Base-by-base conservation (phyloP, 164 flowering plant species). In the Annona cherimola region DNA sequence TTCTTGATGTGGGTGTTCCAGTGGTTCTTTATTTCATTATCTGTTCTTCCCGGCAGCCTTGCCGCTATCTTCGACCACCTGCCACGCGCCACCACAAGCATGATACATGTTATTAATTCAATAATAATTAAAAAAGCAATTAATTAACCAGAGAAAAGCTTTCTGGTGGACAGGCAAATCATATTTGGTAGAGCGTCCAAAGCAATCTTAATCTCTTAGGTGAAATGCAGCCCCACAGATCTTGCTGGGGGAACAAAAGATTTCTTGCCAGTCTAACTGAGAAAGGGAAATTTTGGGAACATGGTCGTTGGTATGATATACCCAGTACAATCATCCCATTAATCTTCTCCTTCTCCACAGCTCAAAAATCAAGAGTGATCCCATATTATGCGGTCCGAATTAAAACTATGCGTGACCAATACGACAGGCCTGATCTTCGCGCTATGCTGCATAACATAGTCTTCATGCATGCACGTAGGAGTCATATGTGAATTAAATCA, bases 1-100 rank as follows among this genome's bases (percentile, higher is more conserved):
- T 90, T 92, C 91, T 92, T 92, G 76, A 90, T 89, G 70, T 92
- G 95, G 40, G 97, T 92, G 76, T 92, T 92, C 97, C 97, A 92
- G 20, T 90, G 95, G 74, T 92, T 92, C 85, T 92, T 92, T 12
- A 92, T 92, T 74, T 92, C 97, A 54, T 92, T 92, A 70, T 92
- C 97, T 0, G 97, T 92, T 71, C 97, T 84, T 76, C 97, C 97
- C 0, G 95, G 97, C 72, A 92, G 76, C 65, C 86, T 82, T 1
- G 88, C 83, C 0, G 97, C 97, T 68, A 92, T 92, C 75, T 90
- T 89, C 18, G 97, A 92, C 95, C 97, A 92, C 74, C 97, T 92
- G 60, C 62, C 3, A 66, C 8, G 61, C 8, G 18, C 54, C 11
- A 43, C 35, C 35, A 26, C 35, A 26, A 26, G 35, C 20, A 44